Conservation (phyloP, 1,284 basidiomycete genomes). For the Trichosporon sp. region DNA sequence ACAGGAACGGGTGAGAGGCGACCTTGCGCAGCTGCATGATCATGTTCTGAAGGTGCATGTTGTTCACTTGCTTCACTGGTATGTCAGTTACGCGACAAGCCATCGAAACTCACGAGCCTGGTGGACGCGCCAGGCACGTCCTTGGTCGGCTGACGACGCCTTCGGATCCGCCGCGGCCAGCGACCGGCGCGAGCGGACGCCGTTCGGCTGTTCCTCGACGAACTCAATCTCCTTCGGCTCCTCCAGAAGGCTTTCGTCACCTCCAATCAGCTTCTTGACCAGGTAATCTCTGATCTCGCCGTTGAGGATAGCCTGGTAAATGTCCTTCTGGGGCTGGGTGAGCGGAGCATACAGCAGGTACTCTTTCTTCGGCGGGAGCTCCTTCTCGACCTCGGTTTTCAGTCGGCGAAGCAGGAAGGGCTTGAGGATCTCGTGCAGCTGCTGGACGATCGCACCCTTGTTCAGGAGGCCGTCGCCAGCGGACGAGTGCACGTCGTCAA, state of each 20-base stretch:
- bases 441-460: constrained; percentile 60
- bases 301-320: constrained; percentile 74
- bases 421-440: constrained; percentile 84
- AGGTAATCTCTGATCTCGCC: constrained; percentile 65
- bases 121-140: constrained; percentile 58
- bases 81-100: background rate
- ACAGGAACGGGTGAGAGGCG: constrained; percentile 88
- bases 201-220: constrained; percentile 21
- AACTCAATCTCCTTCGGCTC: constrained; percentile 27
- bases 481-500: constrained; percentile 39
- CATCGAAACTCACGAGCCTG: constrained; percentile 57
- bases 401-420: constrained; percentile 91
- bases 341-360: constrained; percentile 90
- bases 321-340: constrained; percentile 70
- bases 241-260: constrained; percentile 6
- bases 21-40: constrained; percentile 86
- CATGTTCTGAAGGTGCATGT: constrained; percentile 85
- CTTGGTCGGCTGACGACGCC: constrained; percentile 53
- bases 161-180: constrained; percentile 43
- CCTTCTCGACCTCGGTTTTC: constrained; percentile 83
- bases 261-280: constrained; percentile 53
- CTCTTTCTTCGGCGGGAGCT: constrained; percentile 80
- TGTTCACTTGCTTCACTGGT: constrained; percentile 75
- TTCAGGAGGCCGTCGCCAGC: constrained; percentile 55
- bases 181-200: constrained; percentile 25